Evolutionary conservation across 345 rosid genomes (phyloP), one percentile per base, ranked within the genome.

Genomic region (Nasturtium officinale): DNA sequence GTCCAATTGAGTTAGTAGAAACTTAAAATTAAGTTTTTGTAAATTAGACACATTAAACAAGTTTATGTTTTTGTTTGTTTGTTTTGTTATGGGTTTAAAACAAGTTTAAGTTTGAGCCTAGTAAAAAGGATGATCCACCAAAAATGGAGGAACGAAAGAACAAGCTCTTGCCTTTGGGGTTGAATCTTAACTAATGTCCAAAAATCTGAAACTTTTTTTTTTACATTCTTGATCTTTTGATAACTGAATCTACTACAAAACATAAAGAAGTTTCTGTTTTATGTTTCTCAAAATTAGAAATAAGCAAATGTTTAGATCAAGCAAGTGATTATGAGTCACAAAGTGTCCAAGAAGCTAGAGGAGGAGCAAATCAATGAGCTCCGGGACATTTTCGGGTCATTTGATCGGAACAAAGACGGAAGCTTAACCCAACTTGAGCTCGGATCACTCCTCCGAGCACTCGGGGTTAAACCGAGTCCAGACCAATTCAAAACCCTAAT

Each of bases 361-460:
- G 96, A 89, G 3, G 95, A 83, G 15, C 97, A 94, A 69, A 83
- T 91, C 58, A 74, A 87, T 3, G 96, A 94, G 65, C 85, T 94
- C 11, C 90, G 88, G 3, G 89, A 91, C 61, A 88, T 89, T 47
- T 94, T 94, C 78, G 84, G 96, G 9, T 85, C 96, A 5, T 94
- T 94, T 32, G 97, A 94, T 60, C 78, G 89, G 69, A 88, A 91
- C 87, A 84, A 84, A 29, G 96, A 91, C 67, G 99, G 97, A 0
- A 88, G 97, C 77, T 76, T 94, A 43, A 94, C 99, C 0, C 93
- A 91, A 67, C 87, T 89, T 16, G 96, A 94, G 84, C 82, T 94
- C 5, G 96, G 93, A 38, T 94, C 97, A 9, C 87, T 94, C 51
- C 80, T 94, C 63, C 86, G 97, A 54, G 90, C 97, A 1, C 78